These are phyloP conservation scores for Polysphondylium violaceum DNA, from an alignment of 78 protist genomes.

Conservation along the genomic window DNA sequence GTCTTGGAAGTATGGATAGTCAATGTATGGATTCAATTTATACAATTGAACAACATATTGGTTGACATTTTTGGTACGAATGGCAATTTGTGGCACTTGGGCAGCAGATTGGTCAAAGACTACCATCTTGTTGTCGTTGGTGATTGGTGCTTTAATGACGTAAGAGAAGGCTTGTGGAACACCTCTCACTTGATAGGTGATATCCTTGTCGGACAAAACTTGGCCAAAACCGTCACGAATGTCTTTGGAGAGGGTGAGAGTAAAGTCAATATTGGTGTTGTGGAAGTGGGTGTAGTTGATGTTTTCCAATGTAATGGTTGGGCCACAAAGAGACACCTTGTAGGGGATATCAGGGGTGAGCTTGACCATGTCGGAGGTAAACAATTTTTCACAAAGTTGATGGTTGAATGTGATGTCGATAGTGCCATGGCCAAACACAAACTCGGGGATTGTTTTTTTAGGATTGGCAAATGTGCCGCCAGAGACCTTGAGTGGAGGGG, in stretches of 20 bases:
- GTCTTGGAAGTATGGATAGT: constrained; percentile 35
- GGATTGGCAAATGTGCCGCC: neutral
- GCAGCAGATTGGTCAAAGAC: neutral
- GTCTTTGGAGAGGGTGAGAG: neutral
- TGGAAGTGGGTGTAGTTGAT: neutral
- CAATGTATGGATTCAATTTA: constrained; percentile 46
- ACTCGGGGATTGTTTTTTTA: neutral
- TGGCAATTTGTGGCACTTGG: constrained; percentile 4
- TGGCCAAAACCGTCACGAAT: constrained; percentile 5
- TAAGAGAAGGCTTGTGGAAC: constrained; percentile 16
- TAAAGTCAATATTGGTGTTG: constrained; percentile 31
- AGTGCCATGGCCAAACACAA: constrained; percentile 2
- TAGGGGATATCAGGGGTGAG: constrained; percentile 45
- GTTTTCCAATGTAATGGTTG: neutral
- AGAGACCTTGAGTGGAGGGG: neutral
- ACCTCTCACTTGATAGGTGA: neutral
- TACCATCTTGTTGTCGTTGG: neutral
- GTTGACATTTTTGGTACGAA: constrained; percentile 26
- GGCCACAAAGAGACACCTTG: neutral
- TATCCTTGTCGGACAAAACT: neutral
- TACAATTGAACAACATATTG: constrained; percentile 61
- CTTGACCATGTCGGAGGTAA: neutral
- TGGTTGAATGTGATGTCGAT: neutral
- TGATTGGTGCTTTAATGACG: constrained; percentile 2
- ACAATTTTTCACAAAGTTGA: neutral